These are phyloP conservation scores for Lecanicillium sp. DNA, from an alignment of 2,329 filamentous ascomycete species.

Conservation along the genomic window DNA sequence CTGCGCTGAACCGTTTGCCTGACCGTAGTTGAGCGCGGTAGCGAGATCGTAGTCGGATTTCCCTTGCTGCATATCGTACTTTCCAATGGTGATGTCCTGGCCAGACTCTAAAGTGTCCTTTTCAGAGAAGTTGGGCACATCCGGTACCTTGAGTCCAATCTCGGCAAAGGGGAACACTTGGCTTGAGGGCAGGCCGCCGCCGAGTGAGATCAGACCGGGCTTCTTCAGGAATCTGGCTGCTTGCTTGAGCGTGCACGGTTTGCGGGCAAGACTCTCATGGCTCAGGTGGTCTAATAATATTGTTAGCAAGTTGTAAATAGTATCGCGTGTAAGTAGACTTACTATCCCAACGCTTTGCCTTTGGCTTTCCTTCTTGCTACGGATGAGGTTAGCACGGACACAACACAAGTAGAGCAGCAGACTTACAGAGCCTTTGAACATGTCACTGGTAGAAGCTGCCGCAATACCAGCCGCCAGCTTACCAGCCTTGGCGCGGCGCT, in stretches of 20 bases:
- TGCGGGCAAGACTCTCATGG: constrained; percentile 49
- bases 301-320: constrained; percentile 2
- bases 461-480: constrained; percentile 68
- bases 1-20: constrained; percentile 78
- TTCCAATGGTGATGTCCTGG: constrained; percentile 58
- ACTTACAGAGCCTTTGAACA: constrained; percentile 69
- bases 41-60: constrained; percentile 59
- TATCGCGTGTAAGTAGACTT: constrained; percentile 28
- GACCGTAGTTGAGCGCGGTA: constrained; percentile 88
- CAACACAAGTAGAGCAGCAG: background rate
- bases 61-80: constrained; percentile 68
- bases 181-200: constrained; percentile 79
- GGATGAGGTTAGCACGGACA: background rate
- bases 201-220: constrained; percentile 82
- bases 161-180: constrained; percentile 90
- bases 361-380: constrained; percentile 50
- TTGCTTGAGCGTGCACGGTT: constrained; percentile 69
- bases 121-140: constrained; percentile 61
- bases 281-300: constrained; percentile 44
- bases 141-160: constrained; percentile 65
- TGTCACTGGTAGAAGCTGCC: constrained; percentile 67
- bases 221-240: constrained; percentile 73
- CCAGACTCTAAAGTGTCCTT: constrained; percentile 54
- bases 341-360: constrained; percentile 80
- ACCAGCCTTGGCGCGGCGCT: constrained; percentile 61